A percentile compares a stretch with the other conserved stretches of the same genome.
Evolutionary conservation across 179 eudicot species (phyloP).

Genomic region (Nepenthes alata): DNA sequence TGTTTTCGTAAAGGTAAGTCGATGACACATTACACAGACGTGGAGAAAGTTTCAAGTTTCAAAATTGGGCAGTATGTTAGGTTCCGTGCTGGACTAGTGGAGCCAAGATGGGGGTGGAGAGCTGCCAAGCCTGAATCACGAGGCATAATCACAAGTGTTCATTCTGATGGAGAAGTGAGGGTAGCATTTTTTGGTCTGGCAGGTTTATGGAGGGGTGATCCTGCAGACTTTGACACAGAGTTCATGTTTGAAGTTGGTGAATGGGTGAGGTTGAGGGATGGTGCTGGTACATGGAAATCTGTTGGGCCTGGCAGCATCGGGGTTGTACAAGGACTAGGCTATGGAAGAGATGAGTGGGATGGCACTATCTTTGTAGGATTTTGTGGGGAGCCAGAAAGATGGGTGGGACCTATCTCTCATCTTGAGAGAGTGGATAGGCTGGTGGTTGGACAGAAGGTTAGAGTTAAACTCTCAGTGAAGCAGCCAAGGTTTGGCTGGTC

Average conservation of each 20-base stretch:
- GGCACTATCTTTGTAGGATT: slow-evolving; percentile 68
- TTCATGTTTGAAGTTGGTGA: slow-evolving; percentile 74
- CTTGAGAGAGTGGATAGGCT: slow-evolving; percentile 54
- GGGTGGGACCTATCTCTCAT: slow-evolving; percentile 57
- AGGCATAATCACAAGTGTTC: slow-evolving; percentile 69
- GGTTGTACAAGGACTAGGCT: slow-evolving; percentile 66
- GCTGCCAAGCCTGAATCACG: slow-evolving; percentile 56
- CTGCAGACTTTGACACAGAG: slow-evolving; percentile 78
- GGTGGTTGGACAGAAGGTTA: slow-evolving; percentile 57
- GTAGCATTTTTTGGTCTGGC: slow-evolving; percentile 57
- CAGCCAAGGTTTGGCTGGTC: slow-evolving; percentile 99
- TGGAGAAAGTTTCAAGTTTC: slow-evolving; percentile 68
- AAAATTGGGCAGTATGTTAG: slow-evolving; percentile 78
- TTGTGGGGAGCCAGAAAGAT: slow-evolving; percentile 91
- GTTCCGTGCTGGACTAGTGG: slow-evolving; percentile 55
- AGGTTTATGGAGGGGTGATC: slow-evolving; percentile 90
- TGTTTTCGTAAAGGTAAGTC: slow-evolving; percentile 79
- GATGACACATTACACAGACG: slow-evolving; percentile 66
- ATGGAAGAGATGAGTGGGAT: slow-evolving; percentile 60
- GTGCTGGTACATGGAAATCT: slow-evolving; percentile 58
- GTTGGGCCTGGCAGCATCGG: slow-evolving; percentile 71
- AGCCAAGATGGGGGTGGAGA: slow-evolving; percentile 99
- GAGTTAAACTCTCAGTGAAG: slow-evolving; percentile 47
- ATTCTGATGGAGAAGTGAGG: slow-evolving; percentile 88
- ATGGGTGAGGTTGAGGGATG: slow-evolving; percentile 62